phyloP scores from a whole-genome alignment of 805 yeast genomes.

The Starmerella roubikii region DNA sequence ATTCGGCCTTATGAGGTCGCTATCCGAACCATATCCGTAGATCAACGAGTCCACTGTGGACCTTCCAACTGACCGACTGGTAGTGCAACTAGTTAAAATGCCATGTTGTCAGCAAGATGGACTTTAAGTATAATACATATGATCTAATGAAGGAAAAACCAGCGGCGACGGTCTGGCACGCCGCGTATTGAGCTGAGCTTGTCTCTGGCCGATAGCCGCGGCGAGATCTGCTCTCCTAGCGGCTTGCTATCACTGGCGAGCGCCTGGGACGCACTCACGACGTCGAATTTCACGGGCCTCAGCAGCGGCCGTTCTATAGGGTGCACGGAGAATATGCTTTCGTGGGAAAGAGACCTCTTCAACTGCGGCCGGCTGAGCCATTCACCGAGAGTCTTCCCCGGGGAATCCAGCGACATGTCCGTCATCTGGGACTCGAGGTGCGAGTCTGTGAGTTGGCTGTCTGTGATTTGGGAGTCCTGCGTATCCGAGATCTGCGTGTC shows the following conservation, averaged over 20 bases:
- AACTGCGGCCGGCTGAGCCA: conserved; percentile 9
- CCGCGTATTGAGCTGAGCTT: conserved; percentile 7
- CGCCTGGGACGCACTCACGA: conserved; percentile 3
- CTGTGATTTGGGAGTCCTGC: no score
- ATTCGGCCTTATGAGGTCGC: no score
- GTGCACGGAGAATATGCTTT: conserved; percentile 15
- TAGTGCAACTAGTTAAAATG: no score
- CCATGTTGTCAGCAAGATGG: no score
- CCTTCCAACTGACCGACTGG: no score
- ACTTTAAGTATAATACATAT: neutral
- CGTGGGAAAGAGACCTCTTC: conserved; percentile 16
- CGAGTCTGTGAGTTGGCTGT: no score
- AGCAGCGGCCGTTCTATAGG: neutral
- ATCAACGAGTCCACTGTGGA: no score
- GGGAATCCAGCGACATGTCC: no score
- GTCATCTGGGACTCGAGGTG: no score
- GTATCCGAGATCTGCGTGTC: no score
- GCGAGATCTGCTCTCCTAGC: neutral
- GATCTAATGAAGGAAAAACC: conserved; percentile 7
- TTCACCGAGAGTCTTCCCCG: no score
- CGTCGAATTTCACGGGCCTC: conserved; percentile 1
- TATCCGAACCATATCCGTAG: no score
- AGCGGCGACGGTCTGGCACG: conserved; percentile 6
- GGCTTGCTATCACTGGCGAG: conserved; percentile 4
- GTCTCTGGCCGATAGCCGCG: conserved; percentile 1